Conservation (phyloP, 164 flowering plant genomes). For the Malania oleifera region DNA sequence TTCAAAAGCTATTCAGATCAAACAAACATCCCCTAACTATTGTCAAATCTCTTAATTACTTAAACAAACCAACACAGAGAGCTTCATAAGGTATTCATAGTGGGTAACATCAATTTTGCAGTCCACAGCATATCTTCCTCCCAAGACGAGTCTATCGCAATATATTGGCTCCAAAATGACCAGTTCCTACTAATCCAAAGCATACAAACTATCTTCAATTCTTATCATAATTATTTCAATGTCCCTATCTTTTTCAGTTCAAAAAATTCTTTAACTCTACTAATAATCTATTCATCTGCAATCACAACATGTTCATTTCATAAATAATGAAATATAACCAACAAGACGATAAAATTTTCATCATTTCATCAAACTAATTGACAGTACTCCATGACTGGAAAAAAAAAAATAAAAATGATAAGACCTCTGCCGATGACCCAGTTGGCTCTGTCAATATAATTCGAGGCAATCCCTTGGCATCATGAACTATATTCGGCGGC, state of each 20-base stretch:
- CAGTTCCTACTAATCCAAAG: no score
- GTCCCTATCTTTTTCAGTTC: background rate
- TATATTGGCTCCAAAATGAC: no score
- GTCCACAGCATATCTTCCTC: no score
- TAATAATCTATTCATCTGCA: background rate
- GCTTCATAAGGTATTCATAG: background rate
- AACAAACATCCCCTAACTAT: no score
- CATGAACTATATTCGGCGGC: conserved; percentile 37
- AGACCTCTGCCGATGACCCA: conserved; percentile 84
- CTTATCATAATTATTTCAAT: no score
- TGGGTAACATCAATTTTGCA: background rate
- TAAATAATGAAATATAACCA: no score
- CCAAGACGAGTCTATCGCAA: no score
- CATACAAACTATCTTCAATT: no score
- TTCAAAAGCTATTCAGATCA: no score
- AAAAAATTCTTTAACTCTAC: background rate
- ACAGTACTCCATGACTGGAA: background rate
- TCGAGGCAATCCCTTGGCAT: conserved; percentile 40
- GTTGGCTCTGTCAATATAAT: conserved; percentile 56
- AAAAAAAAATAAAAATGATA: background rate
- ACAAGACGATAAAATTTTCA: no score
- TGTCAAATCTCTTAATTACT: background rate
- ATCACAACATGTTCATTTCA: no score
- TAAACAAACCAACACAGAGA: background rate
- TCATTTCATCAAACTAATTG: no score